A percentile compares a stretch with the other conserved stretches of the same genome.
phyloP scores from a whole-genome alignment of 805 yeast genomes.

The Saccharomycopsis sp. region DNA sequence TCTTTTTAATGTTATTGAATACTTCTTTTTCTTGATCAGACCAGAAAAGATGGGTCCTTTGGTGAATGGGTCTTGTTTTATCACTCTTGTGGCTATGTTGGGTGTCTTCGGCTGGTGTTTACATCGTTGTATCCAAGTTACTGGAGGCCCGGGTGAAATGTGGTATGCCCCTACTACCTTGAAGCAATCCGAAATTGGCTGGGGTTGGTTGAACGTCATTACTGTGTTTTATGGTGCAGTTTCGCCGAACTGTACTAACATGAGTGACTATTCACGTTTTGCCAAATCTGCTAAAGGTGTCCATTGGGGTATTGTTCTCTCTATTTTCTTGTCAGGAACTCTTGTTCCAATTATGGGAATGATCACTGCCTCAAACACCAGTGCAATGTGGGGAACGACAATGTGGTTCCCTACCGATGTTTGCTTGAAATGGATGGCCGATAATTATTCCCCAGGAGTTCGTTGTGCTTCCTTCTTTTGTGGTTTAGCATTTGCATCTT shows the following conservation, averaged over 20 bases:
- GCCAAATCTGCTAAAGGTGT: conserved; percentile 26
- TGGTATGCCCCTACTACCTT: not conserved
- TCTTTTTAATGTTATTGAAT: conserved; percentile 38
- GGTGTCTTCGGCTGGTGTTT: not conserved
- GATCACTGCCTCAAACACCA: conserved; percentile 35
- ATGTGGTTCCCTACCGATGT: conserved; percentile 36
- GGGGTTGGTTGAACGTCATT: conserved; percentile 39
- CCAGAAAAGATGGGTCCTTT: conserved; percentile 35
- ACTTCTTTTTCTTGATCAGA: conserved; percentile 35
- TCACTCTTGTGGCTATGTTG: conserved; percentile 11
- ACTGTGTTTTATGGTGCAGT: conserved; percentile 38
- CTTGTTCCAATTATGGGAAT: conserved; percentile 39
- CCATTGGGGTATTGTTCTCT: conserved; percentile 28
- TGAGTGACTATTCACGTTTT: conserved; percentile 34
- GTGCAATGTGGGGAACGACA: conserved; percentile 30
- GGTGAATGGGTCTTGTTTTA: conserved; percentile 4
- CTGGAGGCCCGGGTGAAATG: not conserved
- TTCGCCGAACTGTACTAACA: conserved; percentile 36
- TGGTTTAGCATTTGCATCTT: conserved; percentile 32
- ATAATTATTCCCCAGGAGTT: conserved; percentile 30
- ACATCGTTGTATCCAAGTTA: not conserved
- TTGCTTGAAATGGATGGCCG: conserved; percentile 26
- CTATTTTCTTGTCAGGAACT: conserved; percentile 28
- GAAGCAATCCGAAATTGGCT: conserved; percentile 27
- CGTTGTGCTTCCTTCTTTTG: conserved; percentile 37